A percentile compares a stretch with the other conserved stretches of the same genome.
Evolutionary conservation across 2,329 filamentous ascomycete genomes (phyloP).

Genomic region (Esteya vermicola): DNA sequence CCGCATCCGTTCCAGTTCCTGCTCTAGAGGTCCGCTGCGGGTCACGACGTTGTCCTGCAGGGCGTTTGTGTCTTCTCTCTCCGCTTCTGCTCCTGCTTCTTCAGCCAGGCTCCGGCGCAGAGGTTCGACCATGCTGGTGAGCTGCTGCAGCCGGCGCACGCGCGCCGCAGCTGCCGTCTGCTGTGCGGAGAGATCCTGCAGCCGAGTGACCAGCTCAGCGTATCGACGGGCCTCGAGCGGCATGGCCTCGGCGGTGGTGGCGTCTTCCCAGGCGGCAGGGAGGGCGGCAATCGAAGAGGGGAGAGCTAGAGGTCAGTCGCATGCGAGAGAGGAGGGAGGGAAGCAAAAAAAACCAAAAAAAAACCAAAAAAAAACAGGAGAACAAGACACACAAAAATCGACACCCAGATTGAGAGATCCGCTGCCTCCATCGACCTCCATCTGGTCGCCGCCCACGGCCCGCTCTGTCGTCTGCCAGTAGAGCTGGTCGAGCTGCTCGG

Average conservation of each 20-base stretch:
- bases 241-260: conserved; percentile 20
- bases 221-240: conserved; percentile 38
- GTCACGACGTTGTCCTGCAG: conserved; percentile 53
- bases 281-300: conserved; percentile 29
- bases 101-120: conserved; percentile 20
- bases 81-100: conserved; percentile 6
- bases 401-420: not conserved
- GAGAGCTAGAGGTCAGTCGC: conserved; percentile 20
- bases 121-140: conserved; percentile 36
- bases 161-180: conserved; percentile 20
- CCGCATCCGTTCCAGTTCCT: conserved; percentile 52
- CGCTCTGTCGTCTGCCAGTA: conserved; percentile 38
- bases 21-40: conserved; percentile 48
- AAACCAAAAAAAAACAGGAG: no score
- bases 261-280: conserved; percentile 30
- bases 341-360: no score
- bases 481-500: conserved; percentile 55
- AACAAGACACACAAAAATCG: no score
- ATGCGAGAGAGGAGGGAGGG: no score
- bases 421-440: conserved; percentile 15
- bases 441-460: conserved; percentile 10
- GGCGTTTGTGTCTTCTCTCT: conserved; percentile 10
- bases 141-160: conserved; percentile 30
- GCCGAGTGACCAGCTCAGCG: conserved; percentile 29
- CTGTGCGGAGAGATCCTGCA: conserved; percentile 34